A percentile compares a stretch with the other conserved stretches of the same genome.
Evolutionary conservation across 441 rosid genomes (phyloP).

Genomic region (Rhodomyrtus psidioides): DNA sequence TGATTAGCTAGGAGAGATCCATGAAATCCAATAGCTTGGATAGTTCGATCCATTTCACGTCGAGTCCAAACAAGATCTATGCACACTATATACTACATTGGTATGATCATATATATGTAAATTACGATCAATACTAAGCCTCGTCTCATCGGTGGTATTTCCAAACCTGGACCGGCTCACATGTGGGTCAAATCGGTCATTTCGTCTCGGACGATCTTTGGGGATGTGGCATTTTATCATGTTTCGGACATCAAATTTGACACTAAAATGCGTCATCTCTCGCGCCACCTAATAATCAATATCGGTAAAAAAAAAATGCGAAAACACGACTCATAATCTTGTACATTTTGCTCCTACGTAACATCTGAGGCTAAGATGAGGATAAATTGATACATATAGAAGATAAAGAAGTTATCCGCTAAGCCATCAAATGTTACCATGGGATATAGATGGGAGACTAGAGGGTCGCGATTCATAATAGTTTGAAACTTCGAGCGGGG

Average conservation of each 20-base stretch:
- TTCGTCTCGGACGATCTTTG: background rate
- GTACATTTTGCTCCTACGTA: background rate
- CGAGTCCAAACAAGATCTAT: no score
- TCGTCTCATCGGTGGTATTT: background rate
- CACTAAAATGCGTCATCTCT: background rate
- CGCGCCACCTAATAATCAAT: rapidly evolving
- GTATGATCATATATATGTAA: background rate
- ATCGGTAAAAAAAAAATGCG: background rate
- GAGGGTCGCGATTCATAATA: background rate
- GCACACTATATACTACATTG: no score
- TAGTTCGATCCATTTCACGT: no score
- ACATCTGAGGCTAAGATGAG: background rate
- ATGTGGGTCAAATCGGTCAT: background rate
- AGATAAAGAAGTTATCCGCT: background rate
- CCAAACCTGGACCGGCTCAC: background rate
- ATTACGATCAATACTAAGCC: background rate
- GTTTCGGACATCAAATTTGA: background rate
- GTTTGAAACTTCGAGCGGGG: background rate
- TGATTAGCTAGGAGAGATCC: no score
- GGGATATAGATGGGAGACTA: background rate
- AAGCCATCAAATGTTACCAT: background rate
- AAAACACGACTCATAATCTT: background rate
- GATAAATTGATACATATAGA: background rate
- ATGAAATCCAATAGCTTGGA: no score
- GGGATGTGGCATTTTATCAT: background rate